Evolutionary conservation across 148 eudicot genomes (phyloP).

Genomic region (Rhododendron williamsianum): DNA sequence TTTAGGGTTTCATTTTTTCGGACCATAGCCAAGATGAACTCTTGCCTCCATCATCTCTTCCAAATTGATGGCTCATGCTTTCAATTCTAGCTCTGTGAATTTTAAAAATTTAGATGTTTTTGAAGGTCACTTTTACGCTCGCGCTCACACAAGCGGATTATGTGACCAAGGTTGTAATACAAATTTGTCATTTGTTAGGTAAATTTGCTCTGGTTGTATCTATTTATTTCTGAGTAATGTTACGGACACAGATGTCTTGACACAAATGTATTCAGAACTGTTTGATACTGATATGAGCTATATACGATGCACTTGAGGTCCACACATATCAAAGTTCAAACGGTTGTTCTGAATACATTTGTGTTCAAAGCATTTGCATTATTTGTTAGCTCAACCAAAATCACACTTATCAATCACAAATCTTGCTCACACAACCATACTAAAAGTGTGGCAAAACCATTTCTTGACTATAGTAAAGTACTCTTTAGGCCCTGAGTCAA

Average conservation of each 20-base stretch:
- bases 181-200: background rate
- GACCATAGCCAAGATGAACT: background rate
- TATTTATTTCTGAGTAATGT: background rate
- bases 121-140: background rate
- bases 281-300: background rate
- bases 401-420: background rate
- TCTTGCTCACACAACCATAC: background rate
- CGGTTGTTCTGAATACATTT: background rate
- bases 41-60: background rate
- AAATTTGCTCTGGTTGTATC: background rate
- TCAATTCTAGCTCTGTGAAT: no score
- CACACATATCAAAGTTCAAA: background rate
- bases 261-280: background rate
- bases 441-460: background rate
- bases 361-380: background rate
- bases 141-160: background rate
- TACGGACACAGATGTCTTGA: background rate
- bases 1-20: conserved; percentile 1
- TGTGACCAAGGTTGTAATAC: background rate
- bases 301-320: background rate
- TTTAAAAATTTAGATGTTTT: no score
- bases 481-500: background rate
- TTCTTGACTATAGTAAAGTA: background rate
- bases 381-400: background rate
- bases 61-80: no score